A percentile compares a stretch with the other conserved stretches of the same genome.
Evolutionary conservation across 257 asterid species (phyloP).

Genomic region (Fraxinus anomala): DNA sequence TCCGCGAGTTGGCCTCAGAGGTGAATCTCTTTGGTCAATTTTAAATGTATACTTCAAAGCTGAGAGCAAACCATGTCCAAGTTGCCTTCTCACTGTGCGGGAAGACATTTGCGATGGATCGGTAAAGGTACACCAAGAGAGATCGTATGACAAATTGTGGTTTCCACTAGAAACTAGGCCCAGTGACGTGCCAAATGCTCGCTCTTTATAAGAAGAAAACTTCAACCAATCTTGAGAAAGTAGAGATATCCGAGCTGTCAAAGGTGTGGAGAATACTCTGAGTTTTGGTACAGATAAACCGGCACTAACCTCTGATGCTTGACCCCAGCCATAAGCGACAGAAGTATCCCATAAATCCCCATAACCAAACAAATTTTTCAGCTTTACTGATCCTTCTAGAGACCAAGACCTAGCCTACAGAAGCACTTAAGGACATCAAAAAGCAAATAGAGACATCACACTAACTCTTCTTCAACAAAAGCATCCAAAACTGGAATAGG

Average conservation of each 20-base stretch:
- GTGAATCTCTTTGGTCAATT: slow-evolving; percentile 74
- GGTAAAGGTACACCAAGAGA: slow-evolving; percentile 80
- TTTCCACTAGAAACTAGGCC: slow-evolving; percentile 65
- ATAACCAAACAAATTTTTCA: slow-evolving; percentile 85
- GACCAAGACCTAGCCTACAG: slow-evolving; percentile 88
- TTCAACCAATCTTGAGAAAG: slow-evolving; percentile 96
- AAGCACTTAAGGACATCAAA: slow-evolving; percentile 35
- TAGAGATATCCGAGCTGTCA: slow-evolving; percentile 68
- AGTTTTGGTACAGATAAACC: slow-evolving; percentile 83
- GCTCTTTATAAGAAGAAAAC: slow-evolving; percentile 87
- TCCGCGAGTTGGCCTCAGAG: slow-evolving; percentile 85
- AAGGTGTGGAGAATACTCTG: slow-evolving; percentile 60
- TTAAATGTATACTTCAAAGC: slow-evolving; percentile 76
- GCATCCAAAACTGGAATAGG: not conserved
- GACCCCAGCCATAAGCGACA: slow-evolving; percentile 83
- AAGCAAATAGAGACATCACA: slow-evolving; percentile 18
- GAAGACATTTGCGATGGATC: slow-evolving; percentile 95
- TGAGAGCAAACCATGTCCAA: slow-evolving; percentile 83
- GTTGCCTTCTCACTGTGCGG: slow-evolving; percentile 85
- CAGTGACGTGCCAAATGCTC: slow-evolving; percentile 72
- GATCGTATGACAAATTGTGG: slow-evolving; percentile 77
- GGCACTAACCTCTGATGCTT: slow-evolving; percentile 69
- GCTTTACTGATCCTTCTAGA: slow-evolving; percentile 65
- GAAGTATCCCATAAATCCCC: slow-evolving; percentile 97
- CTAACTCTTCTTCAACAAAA: not conserved